Percentiles rank a stretch among this genome's conserved stretches.
phyloP scores from a whole-genome alignment of 257 asterid genomes.

The Nicotiana sylvestris region DNA sequence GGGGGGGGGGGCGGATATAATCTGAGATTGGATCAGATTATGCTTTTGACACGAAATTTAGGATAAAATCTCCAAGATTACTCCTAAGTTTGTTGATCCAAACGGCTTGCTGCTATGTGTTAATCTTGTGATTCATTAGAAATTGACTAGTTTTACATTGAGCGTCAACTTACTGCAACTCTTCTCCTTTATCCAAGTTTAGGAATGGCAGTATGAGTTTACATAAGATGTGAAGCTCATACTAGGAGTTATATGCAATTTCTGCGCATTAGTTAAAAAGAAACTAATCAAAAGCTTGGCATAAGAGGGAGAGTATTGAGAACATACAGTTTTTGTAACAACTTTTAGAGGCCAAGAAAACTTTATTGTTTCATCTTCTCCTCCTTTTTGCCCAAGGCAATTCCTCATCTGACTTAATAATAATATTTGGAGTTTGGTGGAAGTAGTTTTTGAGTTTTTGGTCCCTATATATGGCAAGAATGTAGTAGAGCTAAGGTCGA shows the following conservation, averaged over 20 bases:
- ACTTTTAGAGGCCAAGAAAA: conserved; percentile 9
- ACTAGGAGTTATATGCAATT: not conserved
- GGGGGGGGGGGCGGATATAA: not conserved
- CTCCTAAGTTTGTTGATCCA: not conserved
- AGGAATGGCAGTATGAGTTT: not conserved
- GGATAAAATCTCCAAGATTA: not conserved
- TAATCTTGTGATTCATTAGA: not conserved
- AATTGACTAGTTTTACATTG: not conserved
- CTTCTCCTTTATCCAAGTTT: not conserved
- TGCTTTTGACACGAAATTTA: not conserved
- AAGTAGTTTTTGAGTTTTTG: not conserved
- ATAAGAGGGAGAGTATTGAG: not conserved
- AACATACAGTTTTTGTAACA: not conserved
- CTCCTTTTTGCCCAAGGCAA: not conserved
- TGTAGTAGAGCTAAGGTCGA: not conserved
- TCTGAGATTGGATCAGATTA: not conserved
- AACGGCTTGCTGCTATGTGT: not conserved
- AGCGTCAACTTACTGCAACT: not conserved
- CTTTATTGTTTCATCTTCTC: not conserved
- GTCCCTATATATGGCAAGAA: not conserved
- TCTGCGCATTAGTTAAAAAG: not conserved
- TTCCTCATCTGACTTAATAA: not conserved
- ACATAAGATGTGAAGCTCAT: not conserved
- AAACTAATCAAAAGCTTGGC: not conserved
- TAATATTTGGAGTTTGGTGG: not conserved